These are phyloP conservation scores for Acacia acuminata DNA, from an alignment of 306 rosid genomes.

Conservation along the genomic window DNA sequence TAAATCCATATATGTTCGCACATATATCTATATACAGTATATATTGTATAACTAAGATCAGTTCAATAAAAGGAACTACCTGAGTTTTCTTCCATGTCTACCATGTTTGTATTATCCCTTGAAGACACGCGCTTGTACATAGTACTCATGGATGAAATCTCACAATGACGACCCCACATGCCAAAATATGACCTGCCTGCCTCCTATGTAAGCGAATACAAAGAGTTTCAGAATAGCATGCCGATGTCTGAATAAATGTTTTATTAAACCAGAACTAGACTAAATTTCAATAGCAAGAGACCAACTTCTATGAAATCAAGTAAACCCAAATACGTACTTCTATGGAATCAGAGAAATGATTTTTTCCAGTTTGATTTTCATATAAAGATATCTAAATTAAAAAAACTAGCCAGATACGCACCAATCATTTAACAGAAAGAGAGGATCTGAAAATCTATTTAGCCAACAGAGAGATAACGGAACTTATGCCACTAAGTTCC, in stretches of 20 bases:
- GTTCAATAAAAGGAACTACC: constrained; percentile 47
- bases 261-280: constrained; percentile 9
- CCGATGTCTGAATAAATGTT: not conserved
- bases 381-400: not conserved
- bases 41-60: not conserved
- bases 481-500: not conserved
- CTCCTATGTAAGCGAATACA: constrained; percentile 28
- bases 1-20: not conserved
- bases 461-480: constrained; percentile 23
- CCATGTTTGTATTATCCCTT: constrained; percentile 49
- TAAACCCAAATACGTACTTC: not conserved
- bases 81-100: constrained; percentile 69
- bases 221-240: constrained; percentile 14
- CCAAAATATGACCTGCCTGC: constrained; percentile 39
- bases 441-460: constrained; percentile 16
- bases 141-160: constrained; percentile 51
- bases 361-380: not conserved
- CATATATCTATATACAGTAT: not conserved
- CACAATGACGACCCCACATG: constrained; percentile 75
- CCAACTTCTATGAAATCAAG: not conserved
- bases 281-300: not conserved
- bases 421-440: constrained; percentile 19
- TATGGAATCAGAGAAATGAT: too few species aligned
- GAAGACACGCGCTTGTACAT: constrained; percentile 81
- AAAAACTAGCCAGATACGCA: not conserved